Base-by-base conservation (phyloP, 768 basidiomycete genomes). In the Rhodotorula babjevae region DNA sequence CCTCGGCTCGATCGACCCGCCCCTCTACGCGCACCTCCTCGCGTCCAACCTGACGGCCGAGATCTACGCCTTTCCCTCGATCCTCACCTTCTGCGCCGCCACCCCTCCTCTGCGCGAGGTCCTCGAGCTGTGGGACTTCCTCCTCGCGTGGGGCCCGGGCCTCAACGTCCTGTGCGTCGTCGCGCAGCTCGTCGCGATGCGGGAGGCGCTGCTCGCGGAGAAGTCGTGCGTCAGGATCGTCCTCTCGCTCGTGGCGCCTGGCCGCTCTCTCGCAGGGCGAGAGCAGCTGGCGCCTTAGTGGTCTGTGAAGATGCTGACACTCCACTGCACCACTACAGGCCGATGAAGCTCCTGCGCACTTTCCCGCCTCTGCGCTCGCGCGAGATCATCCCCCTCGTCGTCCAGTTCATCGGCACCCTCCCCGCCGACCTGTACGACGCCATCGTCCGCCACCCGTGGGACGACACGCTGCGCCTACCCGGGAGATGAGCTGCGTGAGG, bases 61-160 rank as follows among this genome's bases (percentile, higher is more conserved):
- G 81, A 87, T 99, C 36, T 98, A 98, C 80, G 96, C 95, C 7
- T 99, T 99, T 79, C 92, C 96, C 58, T 96, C 96, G 72, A 87
- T 97, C 50, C 84, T 99, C 71, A 99, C 96, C 0, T 82, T 98
- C 47, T 98, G 93, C 80, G 96, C 95, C 12, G 94, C 94, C 79
- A 99, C 95, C 19, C 95, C 94, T 9, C 96, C 96, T 0, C 84
- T 99, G 18, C 90, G 93, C 79, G 91, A 98, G 82, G 95, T 97
- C 36, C 84, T 99, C 42, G 89, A 89, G 75, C 83, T 99, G 65
- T 99, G 96, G 95, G 96, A 99, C 81, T 99, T 98, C 79, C 85
- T 99, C 16, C 85, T 99, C 40, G 92, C 95, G 8, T 98, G 94
- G 78, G 96, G 96, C 23, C 91, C 94, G 33, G 96, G 98, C 79